phyloP scores from a whole-genome alignment of 2,329 filamentous ascomycete species.

The Diaporthe capsici region DNA sequence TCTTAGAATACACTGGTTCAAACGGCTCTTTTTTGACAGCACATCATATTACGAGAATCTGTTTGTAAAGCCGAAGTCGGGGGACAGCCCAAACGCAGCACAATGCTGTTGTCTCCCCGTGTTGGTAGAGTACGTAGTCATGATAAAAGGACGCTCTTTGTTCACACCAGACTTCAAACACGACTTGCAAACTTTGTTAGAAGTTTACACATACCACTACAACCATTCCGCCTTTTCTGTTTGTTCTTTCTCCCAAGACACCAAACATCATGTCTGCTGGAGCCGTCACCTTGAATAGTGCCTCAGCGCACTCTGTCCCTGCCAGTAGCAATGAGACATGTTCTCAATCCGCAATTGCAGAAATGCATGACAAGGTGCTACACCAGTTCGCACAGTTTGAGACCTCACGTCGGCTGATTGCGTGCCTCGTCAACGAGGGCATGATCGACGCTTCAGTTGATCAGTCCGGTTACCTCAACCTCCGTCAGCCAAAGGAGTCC shows the following conservation, averaged over 20 bases:
- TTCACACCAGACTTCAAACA: neutral
- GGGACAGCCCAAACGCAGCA: neutral
- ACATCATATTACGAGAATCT: neutral
- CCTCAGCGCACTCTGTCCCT: neutral
- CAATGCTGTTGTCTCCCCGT: neutral
- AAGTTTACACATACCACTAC: no score
- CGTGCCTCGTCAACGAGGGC: constrained; percentile 29
- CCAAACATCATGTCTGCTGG: constrained; percentile 1
- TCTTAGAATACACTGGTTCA: neutral
- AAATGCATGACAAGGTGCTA: constrained; percentile 7
- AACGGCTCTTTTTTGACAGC: neutral
- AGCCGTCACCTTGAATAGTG: neutral
- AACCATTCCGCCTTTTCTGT: rapidly evolving
- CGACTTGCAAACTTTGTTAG: neutral
- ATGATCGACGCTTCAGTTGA: constrained; percentile 17
- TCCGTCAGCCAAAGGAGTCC: neutral
- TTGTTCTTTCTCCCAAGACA: neutral
- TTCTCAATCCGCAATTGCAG: neutral
- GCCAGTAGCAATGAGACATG: neutral
- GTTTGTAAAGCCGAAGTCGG: neutral
- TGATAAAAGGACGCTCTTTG: neutral
- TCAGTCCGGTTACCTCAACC: constrained; percentile 18
- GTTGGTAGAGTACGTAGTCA: no score
- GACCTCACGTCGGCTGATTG: constrained; percentile 22
- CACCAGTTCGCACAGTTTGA: constrained; percentile 26